A percentile compares a stretch with the other conserved stretches of the same genome.
Conservation (phyloP, 352 stramenopile genomes). For the Phytopythium chamaehyphon region DNA sequence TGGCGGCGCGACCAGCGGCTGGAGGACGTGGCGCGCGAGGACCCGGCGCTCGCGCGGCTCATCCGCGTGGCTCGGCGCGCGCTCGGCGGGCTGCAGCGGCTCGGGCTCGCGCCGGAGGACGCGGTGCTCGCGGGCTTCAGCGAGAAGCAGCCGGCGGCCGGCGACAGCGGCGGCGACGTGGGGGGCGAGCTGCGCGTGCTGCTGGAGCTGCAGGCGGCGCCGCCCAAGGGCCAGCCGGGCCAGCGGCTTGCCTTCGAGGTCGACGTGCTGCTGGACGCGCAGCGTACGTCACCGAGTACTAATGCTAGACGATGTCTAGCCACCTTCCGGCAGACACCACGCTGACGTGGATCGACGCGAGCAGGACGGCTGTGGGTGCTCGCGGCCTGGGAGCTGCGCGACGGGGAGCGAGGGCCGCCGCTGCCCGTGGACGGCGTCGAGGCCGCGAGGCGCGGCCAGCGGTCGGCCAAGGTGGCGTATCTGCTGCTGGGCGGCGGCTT, state of each 20-base stretch:
- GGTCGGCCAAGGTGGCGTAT: constrained; percentile 7
- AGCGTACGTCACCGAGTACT: constrained; percentile 23
- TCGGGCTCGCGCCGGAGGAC: constrained; percentile 45
- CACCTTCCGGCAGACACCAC: no score
- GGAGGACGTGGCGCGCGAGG: constrained; percentile 27
- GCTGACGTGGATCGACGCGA: no score
- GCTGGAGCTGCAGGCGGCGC: constrained; percentile 22
- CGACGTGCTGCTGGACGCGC: constrained; percentile 39
- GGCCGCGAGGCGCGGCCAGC: constrained; percentile 7
- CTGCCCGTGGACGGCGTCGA: constrained; percentile 41
- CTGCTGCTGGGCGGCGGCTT: constrained; percentile 45
- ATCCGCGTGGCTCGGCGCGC: constrained; percentile 40
- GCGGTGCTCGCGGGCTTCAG: constrained; percentile 55
- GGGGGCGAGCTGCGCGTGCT: constrained; percentile 22
- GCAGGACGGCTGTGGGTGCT: constrained; percentile 52
- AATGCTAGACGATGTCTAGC: background rate
- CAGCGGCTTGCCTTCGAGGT: constrained; percentile 35
- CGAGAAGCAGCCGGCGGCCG: constrained; percentile 23
- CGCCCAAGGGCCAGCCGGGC: constrained; percentile 12
- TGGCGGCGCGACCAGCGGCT: constrained; percentile 25
- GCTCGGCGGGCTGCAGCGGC: constrained; percentile 50
- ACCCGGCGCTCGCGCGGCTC: constrained; percentile 44
- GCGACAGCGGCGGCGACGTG: constrained; percentile 10
- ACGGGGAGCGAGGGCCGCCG: constrained; percentile 18
- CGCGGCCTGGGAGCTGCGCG: constrained; percentile 52